phyloP scores from a whole-genome alignment of 1,284 basidiomycete genomes.

The Exobasidium rhododendri region DNA sequence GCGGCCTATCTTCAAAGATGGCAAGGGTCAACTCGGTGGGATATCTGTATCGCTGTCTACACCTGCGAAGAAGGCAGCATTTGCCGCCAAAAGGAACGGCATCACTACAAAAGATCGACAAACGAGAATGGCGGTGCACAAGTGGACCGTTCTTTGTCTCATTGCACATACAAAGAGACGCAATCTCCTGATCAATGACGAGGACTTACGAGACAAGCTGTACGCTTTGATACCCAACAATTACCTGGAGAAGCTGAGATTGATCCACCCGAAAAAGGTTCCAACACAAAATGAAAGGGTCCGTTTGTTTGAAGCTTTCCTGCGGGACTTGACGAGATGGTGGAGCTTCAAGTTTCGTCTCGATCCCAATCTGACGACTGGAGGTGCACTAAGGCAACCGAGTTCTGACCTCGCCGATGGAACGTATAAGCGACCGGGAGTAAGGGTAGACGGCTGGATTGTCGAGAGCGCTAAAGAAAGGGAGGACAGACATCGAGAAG shows the following conservation, averaged over 20 bases:
- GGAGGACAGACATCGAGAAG: constrained; percentile 35
- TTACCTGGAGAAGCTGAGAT: constrained; percentile 40
- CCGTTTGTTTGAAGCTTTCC: constrained; percentile 50
- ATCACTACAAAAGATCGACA: constrained; percentile 49
- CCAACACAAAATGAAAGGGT: constrained; percentile 49
- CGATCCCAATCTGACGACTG: constrained; percentile 34
- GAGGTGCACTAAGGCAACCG: constrained; percentile 47
- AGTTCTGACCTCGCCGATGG: constrained; percentile 40
- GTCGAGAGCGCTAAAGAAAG: constrained; percentile 43
- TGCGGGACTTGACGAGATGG: constrained; percentile 48
- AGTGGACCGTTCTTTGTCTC: constrained; percentile 61
- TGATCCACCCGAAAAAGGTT: constrained; percentile 48
- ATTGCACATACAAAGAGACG: constrained; percentile 72
- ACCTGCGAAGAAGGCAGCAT: background rate
- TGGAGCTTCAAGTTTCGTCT: constrained; percentile 44
- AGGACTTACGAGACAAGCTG: constrained; percentile 64
- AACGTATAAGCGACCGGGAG: constrained; percentile 26
- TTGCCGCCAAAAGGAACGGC: constrained; percentile 25
- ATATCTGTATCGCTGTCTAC: constrained; percentile 12
- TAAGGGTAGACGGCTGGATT: constrained; percentile 49
- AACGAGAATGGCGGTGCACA: constrained; percentile 45
- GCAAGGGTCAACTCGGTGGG: constrained; percentile 35
- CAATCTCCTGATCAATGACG: constrained; percentile 82
- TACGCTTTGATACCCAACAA: constrained; percentile 36
- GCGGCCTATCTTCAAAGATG: constrained; percentile 38